Evolutionary conservation across 345 rosid species (phyloP).

Genomic region (Angophora floribunda): DNA sequence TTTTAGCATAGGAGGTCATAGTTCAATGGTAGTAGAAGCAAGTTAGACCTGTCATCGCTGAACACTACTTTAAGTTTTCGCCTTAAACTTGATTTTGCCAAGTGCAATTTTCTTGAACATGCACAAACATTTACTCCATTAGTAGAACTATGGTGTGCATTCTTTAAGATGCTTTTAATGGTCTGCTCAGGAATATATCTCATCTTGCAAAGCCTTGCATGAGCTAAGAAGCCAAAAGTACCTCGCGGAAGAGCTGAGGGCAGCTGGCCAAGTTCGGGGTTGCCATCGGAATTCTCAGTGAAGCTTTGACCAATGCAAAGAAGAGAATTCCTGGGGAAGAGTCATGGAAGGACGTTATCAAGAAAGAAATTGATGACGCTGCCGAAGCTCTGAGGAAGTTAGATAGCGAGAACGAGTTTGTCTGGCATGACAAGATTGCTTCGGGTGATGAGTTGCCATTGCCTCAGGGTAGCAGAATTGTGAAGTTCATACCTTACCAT

Average conservation of each 20-base stretch:
- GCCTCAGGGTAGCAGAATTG: conserved; percentile 55
- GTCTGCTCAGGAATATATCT: conserved; percentile 43
- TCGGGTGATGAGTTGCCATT: conserved; percentile 31
- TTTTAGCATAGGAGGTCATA: background rate
- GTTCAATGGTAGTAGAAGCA: background rate
- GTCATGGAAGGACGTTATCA: conserved; percentile 29
- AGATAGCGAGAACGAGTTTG: conserved; percentile 48
- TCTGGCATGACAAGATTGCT: conserved; percentile 47
- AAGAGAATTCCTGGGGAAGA: conserved; percentile 47
- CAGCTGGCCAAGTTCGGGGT: conserved; percentile 32
- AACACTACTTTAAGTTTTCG: background rate
- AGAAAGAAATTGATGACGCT: conserved; percentile 30
- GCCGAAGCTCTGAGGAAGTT: conserved; percentile 33
- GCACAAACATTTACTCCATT: background rate
- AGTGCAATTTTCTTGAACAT: background rate
- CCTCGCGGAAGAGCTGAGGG: conserved; percentile 35
- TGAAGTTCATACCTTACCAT: conserved; percentile 32
- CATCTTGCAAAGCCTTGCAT: conserved; percentile 45
- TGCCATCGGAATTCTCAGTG: conserved; percentile 48
- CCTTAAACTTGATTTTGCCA: background rate
- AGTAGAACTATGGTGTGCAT: background rate
- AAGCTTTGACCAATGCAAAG: conserved; percentile 24
- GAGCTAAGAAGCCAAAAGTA: conserved; percentile 51
- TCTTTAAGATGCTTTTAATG: background rate
- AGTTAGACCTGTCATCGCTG: background rate